phyloP scores from a whole-genome alignment of 306 rosid genomes.

The Datisca glomerata region DNA sequence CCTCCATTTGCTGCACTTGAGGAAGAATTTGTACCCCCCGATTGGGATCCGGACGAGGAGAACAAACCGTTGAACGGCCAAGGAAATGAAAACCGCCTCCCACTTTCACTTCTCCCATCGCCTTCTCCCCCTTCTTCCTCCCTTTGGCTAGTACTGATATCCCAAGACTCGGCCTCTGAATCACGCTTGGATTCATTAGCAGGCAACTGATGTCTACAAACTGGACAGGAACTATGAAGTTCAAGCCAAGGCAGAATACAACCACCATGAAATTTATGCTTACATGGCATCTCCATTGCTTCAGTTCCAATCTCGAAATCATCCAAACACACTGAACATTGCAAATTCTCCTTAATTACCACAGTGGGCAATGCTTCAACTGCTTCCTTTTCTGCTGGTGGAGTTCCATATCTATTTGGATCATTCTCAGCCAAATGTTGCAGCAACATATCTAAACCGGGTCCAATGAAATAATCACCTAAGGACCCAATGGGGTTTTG shows the following conservation, averaged over 20 bases:
- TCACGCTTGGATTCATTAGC: constrained; percentile 44
- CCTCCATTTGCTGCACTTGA: constrained; percentile 20
- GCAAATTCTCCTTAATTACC: constrained; percentile 29
- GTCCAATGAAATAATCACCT: constrained; percentile 65
- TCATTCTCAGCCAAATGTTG: constrained; percentile 83
- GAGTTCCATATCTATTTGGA: constrained; percentile 64
- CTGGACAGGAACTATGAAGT: constrained; percentile 81
- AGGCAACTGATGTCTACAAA: constrained; percentile 63
- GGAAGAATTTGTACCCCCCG: constrained; percentile 28
- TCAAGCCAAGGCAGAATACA: constrained; percentile 82
- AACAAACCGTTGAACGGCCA: constrained; percentile 69
- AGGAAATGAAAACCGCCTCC: constrained; percentile 57
- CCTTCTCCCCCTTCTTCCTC: constrained; percentile 18
- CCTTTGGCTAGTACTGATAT: constrained; percentile 24
- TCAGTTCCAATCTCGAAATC: constrained; percentile 53
- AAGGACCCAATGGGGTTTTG: constrained; percentile 41
- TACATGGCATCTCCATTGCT: constrained; percentile 81
- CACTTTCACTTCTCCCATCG: constrained; percentile 33
- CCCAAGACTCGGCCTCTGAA: constrained; percentile 17
- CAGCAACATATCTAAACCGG: constrained; percentile 59
- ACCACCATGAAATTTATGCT: constrained; percentile 53
- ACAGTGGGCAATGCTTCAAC: constrained; percentile 56
- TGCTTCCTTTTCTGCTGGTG: constrained; percentile 66
- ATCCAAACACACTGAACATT: constrained; percentile 73
- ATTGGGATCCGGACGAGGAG: constrained; percentile 32